Percentiles rank a stretch among this genome's conserved stretches.
Evolutionary conservation across 75 land plant genomes (phyloP).

Genomic region (Picea sitchensis): DNA sequence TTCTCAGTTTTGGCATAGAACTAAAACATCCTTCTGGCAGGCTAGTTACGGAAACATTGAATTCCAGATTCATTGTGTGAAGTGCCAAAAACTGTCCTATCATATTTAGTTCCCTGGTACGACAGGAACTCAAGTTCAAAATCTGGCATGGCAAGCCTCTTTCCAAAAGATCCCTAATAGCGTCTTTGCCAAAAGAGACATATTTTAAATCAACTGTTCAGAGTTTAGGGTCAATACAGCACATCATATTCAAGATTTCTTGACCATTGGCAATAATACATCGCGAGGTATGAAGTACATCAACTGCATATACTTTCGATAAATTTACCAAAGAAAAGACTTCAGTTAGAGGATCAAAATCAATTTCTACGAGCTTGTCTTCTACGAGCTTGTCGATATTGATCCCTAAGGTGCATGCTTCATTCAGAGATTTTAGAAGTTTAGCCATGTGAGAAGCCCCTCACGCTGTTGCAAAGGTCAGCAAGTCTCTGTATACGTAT

Average conservation of each 20-base stretch:
- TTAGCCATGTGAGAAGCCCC: background rate
- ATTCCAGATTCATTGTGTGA: too few species aligned
- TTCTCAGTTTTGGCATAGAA: too few species aligned
- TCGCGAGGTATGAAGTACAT: slow-evolving; percentile 39
- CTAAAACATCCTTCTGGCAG: too few species aligned
- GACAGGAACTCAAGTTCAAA: too few species aligned
- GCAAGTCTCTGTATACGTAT: too few species aligned
- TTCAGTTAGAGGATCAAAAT: slow-evolving; percentile 49
- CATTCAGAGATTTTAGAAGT: background rate
- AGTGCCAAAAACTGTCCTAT: too few species aligned
- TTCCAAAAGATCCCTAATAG: slow-evolving; percentile 25
- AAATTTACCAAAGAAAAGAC: slow-evolving; percentile 23
- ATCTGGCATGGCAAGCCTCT: too few species aligned
- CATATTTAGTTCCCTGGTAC: too few species aligned
- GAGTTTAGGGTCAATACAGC: slow-evolving; percentile 41
- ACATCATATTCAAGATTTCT: slow-evolving; percentile 42
- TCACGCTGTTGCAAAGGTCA: too few species aligned
- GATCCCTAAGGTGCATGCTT: slow-evolving; percentile 37
- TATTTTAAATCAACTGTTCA: slow-evolving; percentile 53
- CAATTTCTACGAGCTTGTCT: slow-evolving; percentile 25
- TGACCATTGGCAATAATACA: slow-evolving; percentile 38
- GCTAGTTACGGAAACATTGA: too few species aligned
- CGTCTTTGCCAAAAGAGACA: slow-evolving; percentile 43
- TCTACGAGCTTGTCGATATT: slow-evolving; percentile 31
- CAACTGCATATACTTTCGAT: slow-evolving; percentile 71